Base-by-base conservation (phyloP, 2,329 filamentous ascomycete genomes). In the Acrocalymma vagum region DNA sequence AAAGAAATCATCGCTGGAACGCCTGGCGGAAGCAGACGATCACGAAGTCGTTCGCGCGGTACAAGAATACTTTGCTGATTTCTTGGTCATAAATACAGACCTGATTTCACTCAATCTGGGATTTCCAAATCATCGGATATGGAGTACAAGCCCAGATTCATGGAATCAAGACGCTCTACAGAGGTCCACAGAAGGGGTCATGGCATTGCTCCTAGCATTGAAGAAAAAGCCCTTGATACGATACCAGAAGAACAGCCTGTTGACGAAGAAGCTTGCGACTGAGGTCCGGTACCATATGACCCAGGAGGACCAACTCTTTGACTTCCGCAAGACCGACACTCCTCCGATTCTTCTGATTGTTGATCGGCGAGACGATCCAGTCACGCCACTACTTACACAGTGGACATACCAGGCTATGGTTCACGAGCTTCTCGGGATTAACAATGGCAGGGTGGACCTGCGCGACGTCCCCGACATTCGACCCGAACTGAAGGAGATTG, bases 361-460 rank as follows among this genome's bases (percentile, higher is more conserved):
- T 20, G 94, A 99, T 71, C 84, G 94, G 27, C 83, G 94, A 67
- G 92, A 96, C 64, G 94, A 99, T 61, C 93, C 94, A 0, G 88
- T 97, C 34, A 99, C 94, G 3, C 94, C 94, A 0, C 76, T 99
- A 9, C 79, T 99, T 32, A 96, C 91, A 3, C 94, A 99, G 67
- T 99, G 94, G 94, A 99, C 94, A 17, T 99, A 99, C 63, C 94
- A 99, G 72, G 94, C 94, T n/a, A 99, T 99, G 92, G 94, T 99
- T 1, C 94, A 99, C 66, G 94, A 99, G 63, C 75, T 97, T 2
- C 78, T 99, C 9, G 94, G 94, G 5, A 96, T 99, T 53, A 83
- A 88, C 43, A 97, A 97, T 66, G 94, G 94, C n/a, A 83, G 93
- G 34, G 94, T 99, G 1, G 88, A 96, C 63, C 77, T 99, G 22